These are phyloP conservation scores for Cotoneaster glaucophyllus DNA, from an alignment of 306 rosid genomes.

Conservation along the genomic window DNA sequence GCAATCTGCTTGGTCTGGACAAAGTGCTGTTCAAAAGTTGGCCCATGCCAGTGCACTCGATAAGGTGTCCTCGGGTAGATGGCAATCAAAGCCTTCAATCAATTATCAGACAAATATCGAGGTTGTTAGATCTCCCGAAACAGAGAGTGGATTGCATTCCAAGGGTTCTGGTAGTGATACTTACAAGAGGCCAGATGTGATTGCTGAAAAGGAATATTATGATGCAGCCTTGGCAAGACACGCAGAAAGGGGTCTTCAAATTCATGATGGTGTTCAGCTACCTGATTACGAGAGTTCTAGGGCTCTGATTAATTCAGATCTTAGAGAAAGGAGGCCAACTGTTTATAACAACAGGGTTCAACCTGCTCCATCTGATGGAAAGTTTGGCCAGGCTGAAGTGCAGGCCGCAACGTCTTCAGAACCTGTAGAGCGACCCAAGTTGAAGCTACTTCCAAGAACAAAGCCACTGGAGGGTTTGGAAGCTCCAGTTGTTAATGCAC, in stretches of 20 bases:
- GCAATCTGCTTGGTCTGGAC: conserved; percentile 58
- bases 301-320: conserved; percentile 34
- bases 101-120: conserved; percentile 56
- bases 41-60: conserved; percentile 89
- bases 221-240: conserved; percentile 53
- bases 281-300: conserved; percentile 41
- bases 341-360: conserved; percentile 33
- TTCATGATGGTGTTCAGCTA: conserved; percentile 37
- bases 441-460: conserved; percentile 70
- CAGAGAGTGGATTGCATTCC: conserved; percentile 31
- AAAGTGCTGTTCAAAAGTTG: conserved; percentile 69
- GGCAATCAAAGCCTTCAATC: conserved; percentile 65
- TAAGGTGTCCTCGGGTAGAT: conserved; percentile 90
- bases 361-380: conserved; percentile 34
- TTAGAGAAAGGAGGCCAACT: conserved; percentile 30
- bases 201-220: conserved; percentile 39
- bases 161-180: conserved; percentile 28
- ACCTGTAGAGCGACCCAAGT: conserved; percentile 61
- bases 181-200: conserved; percentile 32
- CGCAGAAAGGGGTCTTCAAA: conserved; percentile 42
- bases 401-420: conserved; percentile 39
- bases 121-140: conserved; percentile 43
- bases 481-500: conserved; percentile 35
- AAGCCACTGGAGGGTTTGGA: conserved; percentile 58
- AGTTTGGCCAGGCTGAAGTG: conserved; percentile 42